These are phyloP conservation scores for Hygrophorus pudorinus DNA, from an alignment of 768 basidiomycete species.

Conservation along the genomic window DNA sequence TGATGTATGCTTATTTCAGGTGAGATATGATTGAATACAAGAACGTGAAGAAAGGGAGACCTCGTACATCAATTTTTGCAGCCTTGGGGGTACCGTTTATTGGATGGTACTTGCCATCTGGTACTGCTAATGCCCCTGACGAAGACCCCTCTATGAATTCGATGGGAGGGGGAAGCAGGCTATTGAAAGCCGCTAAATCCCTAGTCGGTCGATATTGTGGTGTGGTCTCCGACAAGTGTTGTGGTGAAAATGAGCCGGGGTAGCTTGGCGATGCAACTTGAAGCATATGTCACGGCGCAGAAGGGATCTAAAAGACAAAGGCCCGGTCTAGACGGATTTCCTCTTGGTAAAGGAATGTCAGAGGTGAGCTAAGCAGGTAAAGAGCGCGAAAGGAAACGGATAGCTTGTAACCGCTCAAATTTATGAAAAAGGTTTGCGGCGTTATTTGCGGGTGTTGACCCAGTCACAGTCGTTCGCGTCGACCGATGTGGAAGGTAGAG, in stretches of 20 bases:
- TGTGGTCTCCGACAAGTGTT: conserved; percentile 39
- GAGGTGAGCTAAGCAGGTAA: too few relatives aligned
- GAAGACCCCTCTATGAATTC: conserved; percentile 84
- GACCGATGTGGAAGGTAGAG: too few relatives aligned
- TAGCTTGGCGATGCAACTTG: too few relatives aligned
- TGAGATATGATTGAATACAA: not conserved
- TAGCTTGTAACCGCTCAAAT: too few relatives aligned
- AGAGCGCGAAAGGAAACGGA: too few relatives aligned
- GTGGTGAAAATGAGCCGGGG: conserved; percentile 35
- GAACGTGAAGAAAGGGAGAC: conserved; percentile 1
- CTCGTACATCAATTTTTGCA: conserved; percentile 37
- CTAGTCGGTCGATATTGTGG: conserved; percentile 55
- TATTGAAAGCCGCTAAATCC: conserved; percentile 69
- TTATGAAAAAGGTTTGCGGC: too few relatives aligned
- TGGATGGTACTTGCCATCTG: conserved; percentile 71
- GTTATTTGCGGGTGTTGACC: too few relatives aligned
- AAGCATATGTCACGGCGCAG: too few relatives aligned
- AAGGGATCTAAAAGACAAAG: too few relatives aligned
- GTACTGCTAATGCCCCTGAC: conserved; percentile 58
- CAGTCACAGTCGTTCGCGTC: too few relatives aligned
- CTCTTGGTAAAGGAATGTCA: too few relatives aligned
- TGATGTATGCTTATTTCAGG: not conserved
- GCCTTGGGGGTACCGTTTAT: conserved; percentile 62
- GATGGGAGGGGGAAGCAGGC: conserved; percentile 66
- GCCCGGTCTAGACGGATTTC: too few relatives aligned